Evolutionary conservation across 2,329 filamentous ascomycete species (phyloP), one percentile per base, ranked within the genome.

Genomic region (Fusarium concolor): DNA sequence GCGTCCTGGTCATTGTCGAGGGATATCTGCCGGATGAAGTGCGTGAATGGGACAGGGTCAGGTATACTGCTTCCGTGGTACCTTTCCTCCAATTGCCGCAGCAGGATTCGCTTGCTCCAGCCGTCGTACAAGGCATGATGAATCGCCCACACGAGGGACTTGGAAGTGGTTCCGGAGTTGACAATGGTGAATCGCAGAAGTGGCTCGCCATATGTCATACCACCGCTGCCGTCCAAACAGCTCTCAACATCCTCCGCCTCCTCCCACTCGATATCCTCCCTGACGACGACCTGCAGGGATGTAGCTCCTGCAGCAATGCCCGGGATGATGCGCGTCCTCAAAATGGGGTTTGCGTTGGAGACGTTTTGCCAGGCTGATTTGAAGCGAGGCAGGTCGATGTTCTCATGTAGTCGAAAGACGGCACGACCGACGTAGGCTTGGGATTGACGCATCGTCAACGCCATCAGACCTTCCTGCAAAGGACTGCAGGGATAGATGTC

Each of bases 401-500:
- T 51, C 47, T 51, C 47, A 33, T 39, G 52, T 46, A 44, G 52
- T 55, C 52, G 41, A 38, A 45, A 55, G 42, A 55, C 52, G 42
- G 41, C 33, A 45, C 52, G 41, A 28, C 39, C 39, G 42, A 55
- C 42, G 52, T 55, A 44, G 31, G 52, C 41, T 44, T 39, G 33
- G 22, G 52, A 46, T 39, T 55, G 41, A 24, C 42, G 41, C 41
- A 46, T 45, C 24, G 52, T 43, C 31, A 43, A 37, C 17, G 37
- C 51, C 51, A 54, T 44, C 28, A 54, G 51, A 43, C 51, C 38
- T 43, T 43, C 51, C 41, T 54, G 51, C 38, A 54, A 37, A 45
- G 51, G 42, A 43, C 38, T 54, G 51, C 51, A 54, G 51, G 51
- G 51, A 35, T 54, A 54, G n/a, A 54, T 43, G 42, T 54, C 51